Evolutionary conservation across 495 filamentous ascomycete genomes (phyloP), one percentile per base, ranked within the genome.

Genomic region (Penicillium cinerascens): DNA sequence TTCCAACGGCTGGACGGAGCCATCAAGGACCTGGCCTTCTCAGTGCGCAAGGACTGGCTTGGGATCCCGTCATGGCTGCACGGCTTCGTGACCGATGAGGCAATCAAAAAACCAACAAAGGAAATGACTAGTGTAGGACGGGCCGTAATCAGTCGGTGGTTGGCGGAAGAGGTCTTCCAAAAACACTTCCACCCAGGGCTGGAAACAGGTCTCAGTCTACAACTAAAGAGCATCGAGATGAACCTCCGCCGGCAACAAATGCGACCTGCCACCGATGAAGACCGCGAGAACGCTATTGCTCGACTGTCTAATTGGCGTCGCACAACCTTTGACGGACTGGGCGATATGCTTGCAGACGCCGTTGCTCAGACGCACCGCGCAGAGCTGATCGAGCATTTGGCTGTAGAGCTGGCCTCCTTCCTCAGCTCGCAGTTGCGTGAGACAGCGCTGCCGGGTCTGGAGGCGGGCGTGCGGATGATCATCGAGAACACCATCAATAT

Each of bases 81-180:
- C 18, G 76, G 76, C 6, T 86, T 80, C 45, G 88, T 95, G 57
- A 97, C 92, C 64, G 77, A 85, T 44, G 92, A 96, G 53, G 92
- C 92, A 2, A 76, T 89, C 22, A 73, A 79, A 42, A 86, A 81
- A 13, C 92, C 91, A 47, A 93, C 88, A 49, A 90, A 96, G 66
- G 93, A 98, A 63, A 98, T 98, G 93, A 97, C 89, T 6, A 89
- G 89, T 5, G 86, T 96, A 20, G 93, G 93, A n/a, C 83, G 92
- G 23, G 91, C 95, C 6, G 82, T 88, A 42, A 92, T 98, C 52
- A 87, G 89, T 25, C 80, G 84, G 49, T 98, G 93, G 90, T 75
- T 98, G 15, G 85, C 91, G 18, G 89, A 97, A 15, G 91, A 97
- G 63, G 79, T 97, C 21, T 89, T 97, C 66, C 86, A 95, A 61